Conservation (phyloP, 768 basidiomycete genomes). For the Chiua virens region DNA sequence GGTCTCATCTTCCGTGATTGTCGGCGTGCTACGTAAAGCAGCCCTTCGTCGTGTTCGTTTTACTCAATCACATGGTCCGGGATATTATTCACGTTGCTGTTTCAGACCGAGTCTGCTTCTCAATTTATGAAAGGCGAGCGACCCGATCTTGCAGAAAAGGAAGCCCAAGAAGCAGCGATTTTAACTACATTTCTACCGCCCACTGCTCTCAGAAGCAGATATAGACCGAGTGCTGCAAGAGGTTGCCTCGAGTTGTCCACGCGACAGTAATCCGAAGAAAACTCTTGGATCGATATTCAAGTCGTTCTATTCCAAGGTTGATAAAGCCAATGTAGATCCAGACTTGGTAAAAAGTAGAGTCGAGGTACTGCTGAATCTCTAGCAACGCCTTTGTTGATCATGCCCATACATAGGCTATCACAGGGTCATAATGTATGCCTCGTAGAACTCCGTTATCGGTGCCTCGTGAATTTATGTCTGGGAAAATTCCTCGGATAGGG, state of each 20-base stretch:
- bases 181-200: slow-evolving; percentile 61
- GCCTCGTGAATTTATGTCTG: not conserved
- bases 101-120: slow-evolving; percentile 57
- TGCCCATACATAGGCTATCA: not conserved
- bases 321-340: slow-evolving; percentile 58
- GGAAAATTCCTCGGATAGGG: not conserved
- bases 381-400: not conserved
- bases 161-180: slow-evolving; percentile 54
- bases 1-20: slow-evolving; percentile 48
- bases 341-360: slow-evolving; percentile 55
- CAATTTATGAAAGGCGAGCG: slow-evolving; percentile 60
- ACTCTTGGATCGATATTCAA: slow-evolving; percentile 55
- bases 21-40: slow-evolving; percentile 58
- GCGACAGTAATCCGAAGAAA: slow-evolving; percentile 20
- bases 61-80: not conserved
- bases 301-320: slow-evolving; percentile 59
- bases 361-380: slow-evolving; percentile 35
- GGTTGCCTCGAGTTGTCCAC: slow-evolving; percentile 33
- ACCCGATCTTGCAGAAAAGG: slow-evolving; percentile 63
- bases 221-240: slow-evolving; percentile 52
- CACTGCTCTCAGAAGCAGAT: slow-evolving; percentile 50
- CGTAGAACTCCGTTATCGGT: not conserved
- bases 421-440: not conserved
- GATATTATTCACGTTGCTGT: slow-evolving; percentile 7
- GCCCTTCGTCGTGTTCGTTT: slow-evolving; percentile 55